phyloP scores from a whole-genome alignment of 2,329 filamentous ascomycete genomes.

The Lasiodiplodia sp. region DNA sequence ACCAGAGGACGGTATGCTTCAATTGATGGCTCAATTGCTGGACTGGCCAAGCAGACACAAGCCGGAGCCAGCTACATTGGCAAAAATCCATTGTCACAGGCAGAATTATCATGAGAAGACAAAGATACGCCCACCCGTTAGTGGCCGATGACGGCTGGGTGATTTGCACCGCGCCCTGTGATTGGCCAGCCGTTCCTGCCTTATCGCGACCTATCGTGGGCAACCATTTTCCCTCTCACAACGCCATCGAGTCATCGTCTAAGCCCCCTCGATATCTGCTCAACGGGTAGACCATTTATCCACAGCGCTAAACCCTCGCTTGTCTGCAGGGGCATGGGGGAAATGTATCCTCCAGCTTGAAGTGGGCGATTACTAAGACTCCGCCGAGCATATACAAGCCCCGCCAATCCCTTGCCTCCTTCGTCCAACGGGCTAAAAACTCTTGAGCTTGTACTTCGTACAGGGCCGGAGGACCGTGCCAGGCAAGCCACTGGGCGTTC shows the following conservation, averaged over 20 bases:
- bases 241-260: conserved; percentile 17
- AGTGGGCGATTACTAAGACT: not conserved
- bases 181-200: conserved; percentile 1
- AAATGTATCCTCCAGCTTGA: not conserved
- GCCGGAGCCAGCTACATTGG: not conserved
- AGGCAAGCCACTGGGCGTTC: not conserved
- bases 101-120: not conserved
- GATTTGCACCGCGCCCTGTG: not conserved
- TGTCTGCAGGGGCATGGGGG: not conserved
- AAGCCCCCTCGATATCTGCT: not conserved
- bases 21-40: not conserved
- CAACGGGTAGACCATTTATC: not conserved
- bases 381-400: too few relatives aligned
- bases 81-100: not conserved
- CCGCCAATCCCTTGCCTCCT: not conserved
- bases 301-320: too few relatives aligned
- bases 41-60: not conserved
- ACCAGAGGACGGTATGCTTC: not conserved
- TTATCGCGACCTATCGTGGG: not conserved
- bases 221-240: conserved; percentile 14
- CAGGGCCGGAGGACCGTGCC: not conserved
- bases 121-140: conserved; percentile 1
- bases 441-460: not conserved
- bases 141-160: conserved; percentile 5
- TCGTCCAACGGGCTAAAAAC: not conserved